phyloP scores from a whole-genome alignment of 495 filamentous ascomycete species.

The Stereocaulon alpinum region DNA sequence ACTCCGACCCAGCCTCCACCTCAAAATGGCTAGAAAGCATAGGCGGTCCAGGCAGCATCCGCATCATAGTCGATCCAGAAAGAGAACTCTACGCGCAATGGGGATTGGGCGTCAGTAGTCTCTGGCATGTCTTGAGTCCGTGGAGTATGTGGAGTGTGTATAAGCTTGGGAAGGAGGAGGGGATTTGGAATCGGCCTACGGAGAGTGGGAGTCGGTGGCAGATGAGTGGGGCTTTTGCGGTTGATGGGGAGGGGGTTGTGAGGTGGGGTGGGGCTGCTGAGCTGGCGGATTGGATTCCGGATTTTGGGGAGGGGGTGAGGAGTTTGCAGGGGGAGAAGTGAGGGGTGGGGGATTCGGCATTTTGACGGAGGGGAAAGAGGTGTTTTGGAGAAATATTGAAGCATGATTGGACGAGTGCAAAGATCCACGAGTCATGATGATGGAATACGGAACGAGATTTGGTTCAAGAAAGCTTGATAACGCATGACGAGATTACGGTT shows the following conservation, averaged over 20 bases:
- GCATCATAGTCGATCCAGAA: conserved; percentile 43
- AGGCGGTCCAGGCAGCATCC: conserved; percentile 42
- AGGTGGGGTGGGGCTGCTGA: conserved; percentile 34
- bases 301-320: conserved; percentile 38
- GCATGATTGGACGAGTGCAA: too few species aligned
- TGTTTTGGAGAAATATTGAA: too few species aligned
- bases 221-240: conserved; percentile 44
- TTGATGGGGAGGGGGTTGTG: conserved; percentile 41
- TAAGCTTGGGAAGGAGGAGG: conserved; percentile 39
- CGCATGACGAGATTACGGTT: too few species aligned
- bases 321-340: conserved; percentile 20
- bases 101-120: conserved; percentile 42
- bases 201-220: conserved; percentile 51
- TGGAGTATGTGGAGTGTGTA: conserved; percentile 37
- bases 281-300: conserved; percentile 38
- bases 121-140: conserved; percentile 42
- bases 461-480: too few species aligned
- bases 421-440: too few species aligned
- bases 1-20: conserved; percentile 40
- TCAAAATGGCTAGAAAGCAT: conserved; percentile 42
- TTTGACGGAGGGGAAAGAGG: not conserved
- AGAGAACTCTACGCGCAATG: conserved; percentile 42
- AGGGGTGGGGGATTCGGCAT: not conserved
- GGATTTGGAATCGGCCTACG: conserved; percentile 44
- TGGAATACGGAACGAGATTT: too few species aligned